Evolutionary conservation across 441 rosid species (phyloP).

Genomic region (Populus hybrid): DNA sequence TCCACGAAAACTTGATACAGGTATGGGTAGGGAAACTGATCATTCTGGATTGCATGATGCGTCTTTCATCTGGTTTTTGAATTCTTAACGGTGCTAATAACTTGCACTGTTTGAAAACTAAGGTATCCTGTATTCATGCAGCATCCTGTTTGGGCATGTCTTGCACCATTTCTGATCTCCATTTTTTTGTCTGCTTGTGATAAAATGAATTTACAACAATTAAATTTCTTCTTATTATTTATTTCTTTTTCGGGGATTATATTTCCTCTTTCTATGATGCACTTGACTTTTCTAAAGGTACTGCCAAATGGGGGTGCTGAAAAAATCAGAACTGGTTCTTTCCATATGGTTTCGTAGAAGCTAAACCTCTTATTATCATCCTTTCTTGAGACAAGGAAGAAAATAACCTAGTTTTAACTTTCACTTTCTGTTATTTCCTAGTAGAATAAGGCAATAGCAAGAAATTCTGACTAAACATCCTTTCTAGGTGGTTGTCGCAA

Average conservation of each 20-base stretch:
- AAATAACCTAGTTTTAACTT: background rate
- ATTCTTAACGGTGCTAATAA: background rate
- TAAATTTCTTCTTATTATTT: background rate
- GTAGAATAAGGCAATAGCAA: background rate
- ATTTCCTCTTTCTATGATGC: background rate
- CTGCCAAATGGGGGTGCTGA: background rate
- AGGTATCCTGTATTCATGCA: background rate
- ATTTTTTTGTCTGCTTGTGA: background rate
- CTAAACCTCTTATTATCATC: background rate
- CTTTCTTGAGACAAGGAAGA: background rate
- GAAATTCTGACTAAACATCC: background rate
- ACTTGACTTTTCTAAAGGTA: background rate
- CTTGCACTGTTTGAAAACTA: background rate
- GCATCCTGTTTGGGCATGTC: background rate
- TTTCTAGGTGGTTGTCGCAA: conserved; percentile 80
- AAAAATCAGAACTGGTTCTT: background rate
- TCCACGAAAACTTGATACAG: conserved; percentile 69
- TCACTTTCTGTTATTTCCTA: background rate
- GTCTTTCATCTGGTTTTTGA: background rate
- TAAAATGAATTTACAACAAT: background rate
- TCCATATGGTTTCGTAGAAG: background rate
- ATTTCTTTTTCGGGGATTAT: background rate
- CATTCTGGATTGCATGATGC: background rate
- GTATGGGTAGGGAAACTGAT: conserved; percentile 30
- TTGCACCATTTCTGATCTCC: background rate